Conservation (phyloP, 495 filamentous ascomycete species). For the Trichoderma erinaceum region DNA sequence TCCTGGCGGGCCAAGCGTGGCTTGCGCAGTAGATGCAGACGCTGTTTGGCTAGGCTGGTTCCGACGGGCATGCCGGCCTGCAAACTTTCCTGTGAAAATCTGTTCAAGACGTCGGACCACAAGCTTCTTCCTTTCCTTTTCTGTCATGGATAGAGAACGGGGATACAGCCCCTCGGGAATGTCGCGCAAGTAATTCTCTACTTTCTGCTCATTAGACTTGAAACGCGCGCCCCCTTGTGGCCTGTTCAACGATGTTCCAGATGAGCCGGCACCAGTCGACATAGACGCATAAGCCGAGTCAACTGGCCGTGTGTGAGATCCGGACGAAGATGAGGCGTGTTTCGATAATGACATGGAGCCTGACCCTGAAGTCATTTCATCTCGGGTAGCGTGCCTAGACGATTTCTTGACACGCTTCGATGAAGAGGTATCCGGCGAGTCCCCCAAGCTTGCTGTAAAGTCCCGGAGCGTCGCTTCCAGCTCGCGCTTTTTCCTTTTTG, state of each 20-base stretch:
- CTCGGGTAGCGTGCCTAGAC: slow-evolving; percentile 23
- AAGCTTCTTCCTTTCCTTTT: slow-evolving; percentile 62
- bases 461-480: slow-evolving; percentile 62
- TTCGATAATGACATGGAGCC: slow-evolving; percentile 29
- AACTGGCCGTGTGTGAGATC: slow-evolving; percentile 48
- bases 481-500: slow-evolving; percentile 60
- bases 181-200: slow-evolving; percentile 54
- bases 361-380: slow-evolving; percentile 24
- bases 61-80: slow-evolving; percentile 23
- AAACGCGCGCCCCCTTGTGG: slow-evolving; percentile 20
- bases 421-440: slow-evolving; percentile 33
- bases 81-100: slow-evolving; percentile 66
- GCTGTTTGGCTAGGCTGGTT: background rate
- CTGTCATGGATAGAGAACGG: slow-evolving; percentile 48
- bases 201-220: slow-evolving; percentile 42
- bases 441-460: slow-evolving; percentile 54
- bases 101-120: slow-evolving; percentile 68
- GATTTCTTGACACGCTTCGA: slow-evolving; percentile 25
- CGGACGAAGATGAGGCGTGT: slow-evolving; percentile 43
- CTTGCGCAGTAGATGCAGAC: slow-evolving; percentile 7
- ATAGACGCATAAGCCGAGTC: slow-evolving; percentile 75
- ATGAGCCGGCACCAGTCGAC: slow-evolving; percentile 47
- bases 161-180: slow-evolving; percentile 56
- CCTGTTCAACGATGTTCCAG: slow-evolving; percentile 25
- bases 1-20: slow-evolving; percentile 3